A percentile compares a stretch with the other conserved stretches of the same genome.
Evolutionary conservation across 2,329 filamentous ascomycete genomes (phyloP).

Genomic region (Fusarium compactum): DNA sequence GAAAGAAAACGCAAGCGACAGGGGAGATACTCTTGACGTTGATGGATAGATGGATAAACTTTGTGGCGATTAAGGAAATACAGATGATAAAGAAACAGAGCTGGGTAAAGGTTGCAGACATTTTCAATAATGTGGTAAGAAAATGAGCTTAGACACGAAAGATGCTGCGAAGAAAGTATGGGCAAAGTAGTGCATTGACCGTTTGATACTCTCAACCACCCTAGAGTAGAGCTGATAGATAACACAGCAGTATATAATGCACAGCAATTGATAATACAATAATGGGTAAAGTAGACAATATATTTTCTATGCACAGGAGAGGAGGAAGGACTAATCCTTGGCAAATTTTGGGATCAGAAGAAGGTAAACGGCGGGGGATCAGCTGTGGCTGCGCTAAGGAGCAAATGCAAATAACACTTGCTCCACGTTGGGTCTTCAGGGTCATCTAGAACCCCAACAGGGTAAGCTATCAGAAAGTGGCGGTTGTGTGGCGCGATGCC

Average conservation of each 20-base stretch:
- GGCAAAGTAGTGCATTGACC: neutral
- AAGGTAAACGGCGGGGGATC: neutral
- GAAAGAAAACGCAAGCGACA: neutral
- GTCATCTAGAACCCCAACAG: neutral
- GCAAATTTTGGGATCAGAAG: neutral
- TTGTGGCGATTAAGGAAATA: neutral
- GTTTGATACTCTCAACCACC: no score
- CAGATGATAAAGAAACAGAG: neutral
- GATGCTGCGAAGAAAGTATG: neutral
- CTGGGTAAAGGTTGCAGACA: neutral
- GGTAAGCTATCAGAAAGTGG: neutral
- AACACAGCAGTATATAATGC: no score
- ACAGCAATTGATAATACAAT: no score
- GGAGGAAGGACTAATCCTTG: neutral
- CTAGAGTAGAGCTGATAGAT: no score
- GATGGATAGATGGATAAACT: neutral
- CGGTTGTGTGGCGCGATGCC: neutral
- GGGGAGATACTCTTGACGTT: neutral
- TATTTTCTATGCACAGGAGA: neutral
- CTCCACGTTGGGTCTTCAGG: neutral
- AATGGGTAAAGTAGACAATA: neutral
- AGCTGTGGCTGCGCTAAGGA: neutral
- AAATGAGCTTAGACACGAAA: neutral
- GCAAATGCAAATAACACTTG: neutral
- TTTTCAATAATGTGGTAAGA: neutral